Percentiles rank a stretch among this genome's conserved stretches.
These are phyloP conservation scores for Petunia hybrid DNA, from an alignment of 305 asterid genomes.

Conservation along the genomic window DNA sequence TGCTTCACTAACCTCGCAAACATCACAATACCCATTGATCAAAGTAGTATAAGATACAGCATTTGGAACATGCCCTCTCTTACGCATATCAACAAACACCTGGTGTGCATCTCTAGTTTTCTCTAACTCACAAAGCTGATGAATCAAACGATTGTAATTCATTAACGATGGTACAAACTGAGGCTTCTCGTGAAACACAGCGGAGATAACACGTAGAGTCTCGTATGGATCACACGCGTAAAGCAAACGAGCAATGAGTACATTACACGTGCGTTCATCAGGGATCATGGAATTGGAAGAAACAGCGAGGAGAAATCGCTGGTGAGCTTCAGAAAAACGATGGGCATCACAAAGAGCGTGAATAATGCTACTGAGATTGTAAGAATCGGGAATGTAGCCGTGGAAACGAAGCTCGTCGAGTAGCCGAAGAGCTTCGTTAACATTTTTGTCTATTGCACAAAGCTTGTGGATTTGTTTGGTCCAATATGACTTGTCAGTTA, in stretches of 20 bases:
- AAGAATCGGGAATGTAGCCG: slow-evolving; percentile 67
- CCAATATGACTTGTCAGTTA: slow-evolving; percentile 58
- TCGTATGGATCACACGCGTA: slow-evolving; percentile 50
- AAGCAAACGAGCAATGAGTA: slow-evolving; percentile 71
- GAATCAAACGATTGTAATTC: slow-evolving; percentile 75
- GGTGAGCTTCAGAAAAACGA: slow-evolving; percentile 78
- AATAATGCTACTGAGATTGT: slow-evolving; percentile 68
- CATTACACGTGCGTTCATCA: slow-evolving; percentile 82
- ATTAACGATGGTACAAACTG: slow-evolving; percentile 77
- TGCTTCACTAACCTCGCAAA: slow-evolving; percentile 57
- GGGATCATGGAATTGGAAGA: slow-evolving; percentile 47
- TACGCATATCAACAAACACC: slow-evolving; percentile 61
- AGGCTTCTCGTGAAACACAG: slow-evolving; percentile 60
- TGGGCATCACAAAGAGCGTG: slow-evolving; percentile 68
- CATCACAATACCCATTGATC: slow-evolving; percentile 62
- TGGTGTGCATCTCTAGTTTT: slow-evolving; percentile 59
- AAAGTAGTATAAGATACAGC: slow-evolving; percentile 78
- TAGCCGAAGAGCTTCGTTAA: slow-evolving; percentile 68
- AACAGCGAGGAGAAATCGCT: slow-evolving; percentile 45
- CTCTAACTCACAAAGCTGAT: slow-evolving; percentile 59
- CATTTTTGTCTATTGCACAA: slow-evolving; percentile 56
- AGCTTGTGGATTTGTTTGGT: slow-evolving; percentile 68
- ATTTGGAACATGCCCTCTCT: slow-evolving; percentile 67
- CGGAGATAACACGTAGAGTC: slow-evolving; percentile 56
- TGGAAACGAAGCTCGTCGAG: slow-evolving; percentile 55